phyloP scores from a whole-genome alignment of 2,329 filamentous ascomycete genomes.

The Talaromyces sp. region DNA sequence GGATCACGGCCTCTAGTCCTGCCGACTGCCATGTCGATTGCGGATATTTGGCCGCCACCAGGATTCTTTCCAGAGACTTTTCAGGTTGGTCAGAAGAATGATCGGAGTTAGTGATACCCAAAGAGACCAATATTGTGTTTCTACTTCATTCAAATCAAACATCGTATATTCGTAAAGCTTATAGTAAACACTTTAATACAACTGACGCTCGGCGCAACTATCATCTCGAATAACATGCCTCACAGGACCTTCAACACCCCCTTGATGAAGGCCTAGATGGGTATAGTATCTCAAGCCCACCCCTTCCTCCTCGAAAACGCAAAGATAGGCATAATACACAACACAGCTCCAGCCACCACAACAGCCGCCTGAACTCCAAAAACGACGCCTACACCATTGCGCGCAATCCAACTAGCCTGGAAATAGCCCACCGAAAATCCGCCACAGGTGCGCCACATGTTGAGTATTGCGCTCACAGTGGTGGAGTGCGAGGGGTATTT shows the following conservation, averaged over 20 bases:
- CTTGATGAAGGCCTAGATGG: not conserved
- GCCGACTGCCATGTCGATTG: slow-evolving; percentile 36
- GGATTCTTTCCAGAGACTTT: slow-evolving; percentile 43
- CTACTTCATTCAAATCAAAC: not conserved
- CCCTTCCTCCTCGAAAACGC: slow-evolving; percentile 16
- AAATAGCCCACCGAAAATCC: slow-evolving; percentile 40
- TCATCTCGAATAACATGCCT: not conserved
- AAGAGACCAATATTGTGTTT: not conserved
- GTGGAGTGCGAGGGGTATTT: slow-evolving; percentile 36
- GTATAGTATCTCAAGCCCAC: not conserved
- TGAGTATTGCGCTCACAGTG: slow-evolving; percentile 35
- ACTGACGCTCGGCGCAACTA: not conserved
- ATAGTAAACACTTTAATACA: not conserved
- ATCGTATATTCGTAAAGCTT: not conserved
- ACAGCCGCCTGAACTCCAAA: slow-evolving; percentile 36
- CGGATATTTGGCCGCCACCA: slow-evolving; percentile 43
- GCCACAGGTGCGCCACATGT: slow-evolving; percentile 40
- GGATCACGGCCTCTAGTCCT: slow-evolving; percentile 36
- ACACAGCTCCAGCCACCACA: slow-evolving; percentile 25
- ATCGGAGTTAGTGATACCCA: slow-evolving; percentile 4
- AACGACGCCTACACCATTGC: slow-evolving; percentile 31
- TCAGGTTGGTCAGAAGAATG: slow-evolving; percentile 26
- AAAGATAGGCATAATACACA: slow-evolving; percentile 31
- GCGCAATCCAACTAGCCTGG: slow-evolving; percentile 35
- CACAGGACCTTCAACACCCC: not conserved